Conservation (phyloP, 306 rosid species). For the Prosopis cineraria region DNA sequence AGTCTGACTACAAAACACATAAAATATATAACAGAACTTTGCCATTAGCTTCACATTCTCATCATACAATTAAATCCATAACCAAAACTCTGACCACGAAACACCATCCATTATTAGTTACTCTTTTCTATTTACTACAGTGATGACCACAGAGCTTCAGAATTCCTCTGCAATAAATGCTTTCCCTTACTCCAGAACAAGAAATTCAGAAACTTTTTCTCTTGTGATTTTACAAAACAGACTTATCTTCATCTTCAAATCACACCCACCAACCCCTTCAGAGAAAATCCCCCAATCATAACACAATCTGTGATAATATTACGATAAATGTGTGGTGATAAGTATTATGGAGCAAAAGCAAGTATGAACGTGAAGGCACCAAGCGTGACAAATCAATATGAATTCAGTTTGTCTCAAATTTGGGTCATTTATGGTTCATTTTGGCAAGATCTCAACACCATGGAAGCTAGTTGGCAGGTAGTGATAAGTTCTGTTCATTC, state of each 20-base stretch:
- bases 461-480: no score
- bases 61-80: neutral
- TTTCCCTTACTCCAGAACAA: conserved; percentile 43
- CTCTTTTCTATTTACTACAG: neutral
- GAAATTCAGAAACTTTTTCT: conserved; percentile 22
- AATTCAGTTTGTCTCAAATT: no score
- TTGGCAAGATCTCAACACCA: no score
- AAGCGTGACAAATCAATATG: conserved; percentile 57
- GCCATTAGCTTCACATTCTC: neutral
- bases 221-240: neutral
- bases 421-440: neutral
- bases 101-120: neutral
- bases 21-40: neutral
- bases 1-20: no score
- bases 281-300: no score
- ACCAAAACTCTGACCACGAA: neutral
- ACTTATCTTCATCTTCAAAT: neutral
- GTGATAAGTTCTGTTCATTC: no score
- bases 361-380: conserved; percentile 37
- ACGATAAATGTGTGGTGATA: neutral
- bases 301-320: neutral
- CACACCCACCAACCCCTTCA: neutral
- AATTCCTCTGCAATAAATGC: conserved; percentile 31
- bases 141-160: no score
- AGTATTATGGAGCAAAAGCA: no score